Evolutionary conservation across 2,329 filamentous ascomycete species (phyloP), one percentile per base, ranked within the genome.

Genomic region (Colletotrichum godetiae): DNA sequence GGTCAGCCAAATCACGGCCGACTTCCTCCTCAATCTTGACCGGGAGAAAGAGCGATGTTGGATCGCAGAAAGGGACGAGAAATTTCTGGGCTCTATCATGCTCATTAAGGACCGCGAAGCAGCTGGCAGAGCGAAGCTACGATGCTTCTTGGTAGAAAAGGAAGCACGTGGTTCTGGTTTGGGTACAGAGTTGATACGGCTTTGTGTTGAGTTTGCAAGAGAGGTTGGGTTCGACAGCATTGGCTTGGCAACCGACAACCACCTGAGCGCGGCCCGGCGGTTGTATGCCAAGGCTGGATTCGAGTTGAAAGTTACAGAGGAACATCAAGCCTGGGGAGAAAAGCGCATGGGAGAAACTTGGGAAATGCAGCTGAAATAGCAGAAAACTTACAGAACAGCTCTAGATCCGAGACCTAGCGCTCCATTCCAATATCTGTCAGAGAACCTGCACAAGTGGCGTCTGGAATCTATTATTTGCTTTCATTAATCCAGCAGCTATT

Each of bases 11-110:
- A 78, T 78, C 8, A 72, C 74, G 6, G 76, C 77, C 10, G 78
- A 79, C 24, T 80, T 80, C 58, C 55, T 79, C 37, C 68, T 74
- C 13, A 77, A 76, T 15, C 76, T 75, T 65, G 74, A 80, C 29
- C 73, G 76, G 2, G 46, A 49, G 10, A 33, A 13, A n/a, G 79
- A 80, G n/a, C 76, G 75, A 2, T 78, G 76, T 69, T 80, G 79
- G 79, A 78, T 80, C 12, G 78, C 77, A 0, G 79, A 80, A 58
- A 68, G 61, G 4, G 72, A 74, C 5, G 76, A 63, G 4, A 29
- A 74, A 5, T 80, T 80, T 46, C 57, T 77, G 1, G 79, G 79
- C 6, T 78, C 75, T 61, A 68, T 80, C 24, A 74, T 78, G n/a
- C 61, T 80, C 1, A 62, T 77, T 52, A 75, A 73, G 8, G 76